Evolutionary conservation across 805 yeast genomes (phyloP).

Genomic region (Candida sanyiensis): DNA sequence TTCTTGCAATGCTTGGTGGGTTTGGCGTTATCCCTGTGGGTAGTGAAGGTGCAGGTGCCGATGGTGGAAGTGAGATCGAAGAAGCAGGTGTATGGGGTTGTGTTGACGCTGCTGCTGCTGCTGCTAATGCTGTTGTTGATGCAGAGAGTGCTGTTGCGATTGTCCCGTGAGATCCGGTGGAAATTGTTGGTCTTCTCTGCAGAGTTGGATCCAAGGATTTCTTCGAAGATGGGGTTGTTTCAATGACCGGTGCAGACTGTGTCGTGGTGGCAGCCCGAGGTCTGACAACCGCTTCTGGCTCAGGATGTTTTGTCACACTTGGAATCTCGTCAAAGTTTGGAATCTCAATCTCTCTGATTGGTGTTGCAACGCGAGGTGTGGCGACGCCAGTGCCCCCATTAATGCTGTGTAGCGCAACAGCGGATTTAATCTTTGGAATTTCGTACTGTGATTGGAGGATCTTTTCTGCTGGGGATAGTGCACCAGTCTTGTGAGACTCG

Average conservation of each 20-base stretch:
- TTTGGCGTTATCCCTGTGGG: too few relatives aligned
- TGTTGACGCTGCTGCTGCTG: conserved; percentile 5
- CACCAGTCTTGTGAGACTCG: conserved; percentile 7
- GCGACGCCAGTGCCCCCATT: conserved; percentile 9
- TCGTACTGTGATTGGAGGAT: conserved; percentile 11
- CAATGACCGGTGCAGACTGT: conserved; percentile 19
- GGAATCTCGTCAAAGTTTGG: conserved; percentile 57
- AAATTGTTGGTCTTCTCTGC: conserved; percentile 22
- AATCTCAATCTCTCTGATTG: conserved; percentile 60
- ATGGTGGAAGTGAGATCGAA: conserved; percentile 4
- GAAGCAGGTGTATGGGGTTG: too few relatives aligned
- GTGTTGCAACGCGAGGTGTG: conserved; percentile 40
- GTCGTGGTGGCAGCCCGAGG: conserved; percentile 28
- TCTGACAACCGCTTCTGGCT: too few relatives aligned
- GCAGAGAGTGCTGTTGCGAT: too few relatives aligned
- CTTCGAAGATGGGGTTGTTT: conserved; percentile 12
- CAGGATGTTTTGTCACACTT: too few relatives aligned
- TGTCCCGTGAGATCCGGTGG: too few relatives aligned
- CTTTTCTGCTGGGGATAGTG: neutral
- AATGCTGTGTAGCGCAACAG: conserved; percentile 18
- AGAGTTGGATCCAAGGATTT: conserved; percentile 18
- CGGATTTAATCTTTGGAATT: conserved; percentile 20
- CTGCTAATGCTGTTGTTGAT: neutral
- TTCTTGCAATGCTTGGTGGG: conserved; percentile 22
- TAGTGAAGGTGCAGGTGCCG: conserved; percentile 1